Evolutionary conservation across 139 green algal genomes (phyloP).

Genomic region (Diplosphaera chodatii): DNA sequence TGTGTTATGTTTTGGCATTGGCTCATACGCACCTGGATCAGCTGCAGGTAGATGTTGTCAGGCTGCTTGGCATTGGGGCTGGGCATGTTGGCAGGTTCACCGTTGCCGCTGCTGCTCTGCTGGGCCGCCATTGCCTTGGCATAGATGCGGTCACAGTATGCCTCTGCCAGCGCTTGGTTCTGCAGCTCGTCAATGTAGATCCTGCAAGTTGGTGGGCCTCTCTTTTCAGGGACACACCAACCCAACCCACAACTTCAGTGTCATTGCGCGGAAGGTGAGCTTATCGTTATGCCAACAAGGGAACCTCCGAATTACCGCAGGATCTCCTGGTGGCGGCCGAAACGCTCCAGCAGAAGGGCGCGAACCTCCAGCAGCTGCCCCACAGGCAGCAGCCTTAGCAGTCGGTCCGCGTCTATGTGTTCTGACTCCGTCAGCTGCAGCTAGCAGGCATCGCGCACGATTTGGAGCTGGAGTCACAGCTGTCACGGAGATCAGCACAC

Average conservation of each 20-base stretch:
- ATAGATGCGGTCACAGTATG: constrained; percentile 67
- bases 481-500: no score
- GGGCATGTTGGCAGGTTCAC: neutral
- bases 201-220: constrained; percentile 12
- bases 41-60: constrained; percentile 31
- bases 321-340: constrained; percentile 65
- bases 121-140: constrained; percentile 4
- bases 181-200: constrained; percentile 61
- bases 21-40: constrained; percentile 41
- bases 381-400: constrained; percentile 59
- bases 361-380: constrained; percentile 57
- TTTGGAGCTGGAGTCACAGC: no score
- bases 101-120: neutral
- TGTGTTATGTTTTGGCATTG: no score
- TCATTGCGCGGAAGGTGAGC: no score
- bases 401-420: constrained; percentile 56
- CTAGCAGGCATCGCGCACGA: no score
- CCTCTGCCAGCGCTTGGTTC: constrained; percentile 46
- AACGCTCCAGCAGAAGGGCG: constrained; percentile 69
- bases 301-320: no score
- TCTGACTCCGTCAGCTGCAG: constrained; percentile 23
- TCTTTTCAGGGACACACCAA: no score
- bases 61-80: neutral
- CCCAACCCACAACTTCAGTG: no score
- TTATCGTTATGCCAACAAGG: no score